These are phyloP conservation scores for Hymenoscyphus infarciens DNA, from an alignment of 2,329 filamentous ascomycete species.

Conservation along the genomic window DNA sequence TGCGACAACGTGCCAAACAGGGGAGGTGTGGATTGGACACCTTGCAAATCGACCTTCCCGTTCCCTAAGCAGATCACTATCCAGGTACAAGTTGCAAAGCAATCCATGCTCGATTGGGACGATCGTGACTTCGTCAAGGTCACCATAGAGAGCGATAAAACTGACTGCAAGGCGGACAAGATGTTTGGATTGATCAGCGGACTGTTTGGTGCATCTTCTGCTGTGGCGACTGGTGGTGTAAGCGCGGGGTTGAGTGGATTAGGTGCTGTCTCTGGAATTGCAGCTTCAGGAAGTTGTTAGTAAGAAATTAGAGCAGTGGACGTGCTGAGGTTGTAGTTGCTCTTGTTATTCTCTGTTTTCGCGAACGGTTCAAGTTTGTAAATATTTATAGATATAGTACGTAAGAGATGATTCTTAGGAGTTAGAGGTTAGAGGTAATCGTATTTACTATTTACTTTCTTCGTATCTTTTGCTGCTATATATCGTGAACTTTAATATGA, in stretches of 20 bases:
- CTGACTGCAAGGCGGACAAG: not conserved
- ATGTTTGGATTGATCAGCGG: not conserved
- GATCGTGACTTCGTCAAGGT: not conserved
- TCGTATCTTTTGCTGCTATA: too few relatives aligned
- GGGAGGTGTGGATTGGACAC: not conserved
- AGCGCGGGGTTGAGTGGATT: not conserved
- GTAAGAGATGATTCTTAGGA: too few relatives aligned
- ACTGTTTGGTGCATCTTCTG: not conserved
- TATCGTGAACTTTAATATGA: too few relatives aligned
- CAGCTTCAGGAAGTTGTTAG: not conserved
- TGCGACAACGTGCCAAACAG: not conserved
- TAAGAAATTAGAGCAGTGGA: too few relatives aligned
- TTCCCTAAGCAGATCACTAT: conserved; percentile 2
- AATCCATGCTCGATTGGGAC: not conserved
- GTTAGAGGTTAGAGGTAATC: too few relatives aligned
- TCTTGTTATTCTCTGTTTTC: too few relatives aligned
- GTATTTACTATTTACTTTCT: too few relatives aligned
- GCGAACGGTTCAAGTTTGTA: too few relatives aligned
- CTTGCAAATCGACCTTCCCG: not conserved
- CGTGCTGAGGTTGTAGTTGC: too few relatives aligned
- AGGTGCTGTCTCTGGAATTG: conserved; percentile 1
- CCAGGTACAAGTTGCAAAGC: not conserved
- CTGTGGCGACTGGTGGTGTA: conserved; percentile 3
- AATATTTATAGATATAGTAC: too few relatives aligned
- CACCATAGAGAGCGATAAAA: not conserved